Percentiles rank a stretch among this genome's conserved stretches.
Conservation (phyloP, 2,329 filamentous ascomycete genomes). For the Myotisia sp. region DNA sequence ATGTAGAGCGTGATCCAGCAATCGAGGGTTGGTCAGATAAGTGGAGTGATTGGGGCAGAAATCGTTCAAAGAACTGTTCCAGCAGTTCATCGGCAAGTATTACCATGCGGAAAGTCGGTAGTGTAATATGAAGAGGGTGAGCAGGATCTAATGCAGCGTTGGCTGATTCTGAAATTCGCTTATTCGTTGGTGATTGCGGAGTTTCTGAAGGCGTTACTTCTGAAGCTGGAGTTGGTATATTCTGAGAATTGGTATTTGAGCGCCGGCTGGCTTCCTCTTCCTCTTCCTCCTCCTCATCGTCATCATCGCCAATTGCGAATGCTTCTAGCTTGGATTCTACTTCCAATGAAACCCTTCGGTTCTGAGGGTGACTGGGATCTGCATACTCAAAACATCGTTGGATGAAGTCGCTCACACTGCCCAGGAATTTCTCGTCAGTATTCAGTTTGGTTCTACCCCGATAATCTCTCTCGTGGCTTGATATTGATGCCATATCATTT, state of each 20-base stretch:
- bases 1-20: constrained; percentile 30
- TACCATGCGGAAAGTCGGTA: constrained; percentile 97
- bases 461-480: constrained; percentile 21
- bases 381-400: constrained; percentile 95
- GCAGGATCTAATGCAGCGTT: constrained; percentile 86
- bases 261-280: constrained; percentile 31
- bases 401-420: constrained; percentile 90
- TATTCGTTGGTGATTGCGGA: constrained; percentile 36
- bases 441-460: constrained; percentile 36
- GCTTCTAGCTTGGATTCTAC: constrained; percentile 36
- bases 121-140: constrained; percentile 84
- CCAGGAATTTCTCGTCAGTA: constrained; percentile 76
- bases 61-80: constrained; percentile 94
- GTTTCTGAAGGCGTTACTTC: constrained; percentile 15
- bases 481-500: constrained; percentile 28
- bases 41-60: constrained; percentile 84
- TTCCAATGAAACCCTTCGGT: constrained; percentile 31
- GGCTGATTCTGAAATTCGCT: constrained; percentile 58
- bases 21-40: constrained; percentile 49
- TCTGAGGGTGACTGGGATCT: constrained; percentile 67
- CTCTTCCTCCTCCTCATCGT: constrained; percentile 51
- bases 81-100: constrained; percentile 89
- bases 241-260: neutral
- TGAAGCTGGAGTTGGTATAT: constrained; percentile 1
- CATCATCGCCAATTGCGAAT: constrained; percentile 64